Conservation (phyloP, 345 rosid genomes). For the Rhizophora mangle region DNA sequence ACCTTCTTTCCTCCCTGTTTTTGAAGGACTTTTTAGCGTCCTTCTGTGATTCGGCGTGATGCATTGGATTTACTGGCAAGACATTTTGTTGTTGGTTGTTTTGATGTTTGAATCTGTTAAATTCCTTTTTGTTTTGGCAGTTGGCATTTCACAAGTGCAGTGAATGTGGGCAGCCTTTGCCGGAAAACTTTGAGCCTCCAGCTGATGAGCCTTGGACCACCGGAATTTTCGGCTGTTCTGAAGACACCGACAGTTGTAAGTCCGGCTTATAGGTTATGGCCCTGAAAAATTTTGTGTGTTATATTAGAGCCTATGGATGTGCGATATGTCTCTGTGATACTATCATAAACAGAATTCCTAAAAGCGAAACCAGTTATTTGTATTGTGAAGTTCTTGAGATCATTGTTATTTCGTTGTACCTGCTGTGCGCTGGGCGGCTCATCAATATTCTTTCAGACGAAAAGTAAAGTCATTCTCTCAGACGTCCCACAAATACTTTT, state of each 20-base stretch:
- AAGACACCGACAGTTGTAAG: conserved; percentile 88
- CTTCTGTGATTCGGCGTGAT: background rate
- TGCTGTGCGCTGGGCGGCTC: no score
- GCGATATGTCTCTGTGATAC: no score
- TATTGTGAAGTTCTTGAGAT: no score
- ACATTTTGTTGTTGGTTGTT: background rate
- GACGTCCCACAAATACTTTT: no score
- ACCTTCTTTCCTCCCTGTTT: background rate
- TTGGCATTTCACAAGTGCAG: conserved; percentile 68
- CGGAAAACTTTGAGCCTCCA: conserved; percentile 79
- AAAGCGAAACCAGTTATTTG: no score
- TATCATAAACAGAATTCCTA: no score
- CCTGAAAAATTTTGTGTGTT: no score
- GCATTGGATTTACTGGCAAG: background rate
- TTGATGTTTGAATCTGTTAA: background rate
- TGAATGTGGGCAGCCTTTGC: conserved; percentile 91
- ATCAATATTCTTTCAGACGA: no score
- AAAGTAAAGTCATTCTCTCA: no score
- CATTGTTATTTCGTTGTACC: no score
- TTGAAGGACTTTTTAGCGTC: background rate
- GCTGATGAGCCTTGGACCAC: conserved; percentile 93
- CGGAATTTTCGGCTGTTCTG: conserved; percentile 83
- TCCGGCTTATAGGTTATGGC: background rate
- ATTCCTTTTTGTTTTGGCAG: conserved; percentile 30
- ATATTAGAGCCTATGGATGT: no score